phyloP scores from a whole-genome alignment of 352 stramenopile genomes.

The Globisporangium carolinianum region DNA sequence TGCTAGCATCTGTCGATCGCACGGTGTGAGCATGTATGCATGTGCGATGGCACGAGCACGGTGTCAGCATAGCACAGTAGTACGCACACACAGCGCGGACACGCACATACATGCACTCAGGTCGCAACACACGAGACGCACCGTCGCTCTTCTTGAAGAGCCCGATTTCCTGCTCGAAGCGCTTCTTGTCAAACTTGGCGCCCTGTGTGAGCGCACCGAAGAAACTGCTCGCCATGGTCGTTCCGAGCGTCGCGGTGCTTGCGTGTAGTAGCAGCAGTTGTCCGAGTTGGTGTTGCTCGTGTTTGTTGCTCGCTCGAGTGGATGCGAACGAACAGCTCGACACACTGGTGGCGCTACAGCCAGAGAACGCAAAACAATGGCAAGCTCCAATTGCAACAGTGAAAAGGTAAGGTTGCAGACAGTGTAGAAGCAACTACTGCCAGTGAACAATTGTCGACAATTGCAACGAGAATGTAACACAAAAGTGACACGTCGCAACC shows the following conservation, averaged over 20 bases:
- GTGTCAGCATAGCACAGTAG: not conserved
- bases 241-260: too few species aligned
- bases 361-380: too few species aligned
- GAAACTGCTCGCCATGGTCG: constrained; percentile 56
- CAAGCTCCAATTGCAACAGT: too few species aligned
- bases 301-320: not conserved
- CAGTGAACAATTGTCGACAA: too few species aligned
- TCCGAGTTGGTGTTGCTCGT: not conserved
- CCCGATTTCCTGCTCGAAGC: constrained; percentile 49
- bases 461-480: too few species aligned
- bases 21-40: not conserved
- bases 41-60: not conserved
- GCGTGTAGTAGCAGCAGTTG: too few species aligned
- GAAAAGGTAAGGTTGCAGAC: too few species aligned
- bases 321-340: too few species aligned
- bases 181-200: constrained; percentile 56
- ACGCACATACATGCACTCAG: not conserved
- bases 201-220: constrained; percentile 64
- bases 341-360: too few species aligned
- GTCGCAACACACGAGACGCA: constrained; percentile 7
- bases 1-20: constrained; percentile 7
- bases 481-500: too few species aligned
- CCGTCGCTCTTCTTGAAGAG: constrained; percentile 47
- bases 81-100: too few species aligned
- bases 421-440: too few species aligned